These are phyloP conservation scores for Zygosaccharomyces sapae DNA, from an alignment of 1,139 yeast species.

Conservation along the genomic window DNA sequence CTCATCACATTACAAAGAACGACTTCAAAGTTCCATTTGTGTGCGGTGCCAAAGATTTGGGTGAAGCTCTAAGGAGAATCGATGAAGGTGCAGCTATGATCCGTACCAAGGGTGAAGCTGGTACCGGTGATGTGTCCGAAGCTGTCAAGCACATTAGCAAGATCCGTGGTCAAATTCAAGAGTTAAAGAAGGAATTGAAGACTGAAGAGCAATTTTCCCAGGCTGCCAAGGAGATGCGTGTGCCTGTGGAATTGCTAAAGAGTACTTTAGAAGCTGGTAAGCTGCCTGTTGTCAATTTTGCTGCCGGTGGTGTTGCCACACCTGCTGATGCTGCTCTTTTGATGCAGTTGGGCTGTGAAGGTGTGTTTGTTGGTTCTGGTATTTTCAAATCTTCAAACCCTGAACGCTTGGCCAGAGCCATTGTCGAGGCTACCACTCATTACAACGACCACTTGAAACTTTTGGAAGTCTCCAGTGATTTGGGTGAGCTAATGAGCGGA, in stretches of 20 bases:
- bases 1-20: slow-evolving; percentile 59
- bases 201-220: slow-evolving; percentile 46
- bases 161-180: slow-evolving; percentile 51
- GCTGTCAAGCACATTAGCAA: slow-evolving; percentile 74
- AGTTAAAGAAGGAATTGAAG: slow-evolving; percentile 40
- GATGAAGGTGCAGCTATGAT: slow-evolving; percentile 87
- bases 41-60: slow-evolving; percentile 80
- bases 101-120: slow-evolving; percentile 86
- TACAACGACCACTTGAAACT: slow-evolving; percentile 61
- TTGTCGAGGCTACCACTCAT: slow-evolving; percentile 78
- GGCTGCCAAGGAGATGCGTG: slow-evolving; percentile 58
- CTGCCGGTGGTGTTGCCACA: slow-evolving; percentile 89
- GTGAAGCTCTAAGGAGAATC: slow-evolving; percentile 79
- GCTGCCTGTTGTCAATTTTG: slow-evolving; percentile 81
- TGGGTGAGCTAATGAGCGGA: slow-evolving; percentile 46
- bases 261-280: slow-evolving; percentile 55
- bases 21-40: slow-evolving; percentile 74
- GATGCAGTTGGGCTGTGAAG: slow-evolving; percentile 90
- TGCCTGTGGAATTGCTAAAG: slow-evolving; percentile 52
- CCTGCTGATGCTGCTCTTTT: slow-evolving; percentile 87
- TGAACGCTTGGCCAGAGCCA: slow-evolving; percentile 69
- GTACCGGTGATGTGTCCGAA: slow-evolving; percentile 82
- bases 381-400: slow-evolving; percentile 68
- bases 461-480: slow-evolving; percentile 67
- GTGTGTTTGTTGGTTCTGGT: slow-evolving; percentile 89